Conservation (phyloP, 2,329 filamentous ascomycete species). For the Hawksworthiomyces lignivorus region DNA sequence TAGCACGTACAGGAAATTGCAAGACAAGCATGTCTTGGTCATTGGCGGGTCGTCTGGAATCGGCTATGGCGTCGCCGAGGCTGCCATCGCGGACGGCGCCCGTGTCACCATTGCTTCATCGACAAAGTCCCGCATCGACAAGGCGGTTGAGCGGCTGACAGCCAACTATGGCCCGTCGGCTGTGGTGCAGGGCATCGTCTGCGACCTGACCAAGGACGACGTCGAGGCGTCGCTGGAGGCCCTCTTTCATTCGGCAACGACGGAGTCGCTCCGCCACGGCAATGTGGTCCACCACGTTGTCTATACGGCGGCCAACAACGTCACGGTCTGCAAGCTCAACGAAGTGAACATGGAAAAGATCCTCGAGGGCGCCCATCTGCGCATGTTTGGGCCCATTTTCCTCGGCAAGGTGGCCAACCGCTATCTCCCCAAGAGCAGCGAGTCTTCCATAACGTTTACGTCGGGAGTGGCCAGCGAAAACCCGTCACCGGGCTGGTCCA, state of each 20-base stretch:
- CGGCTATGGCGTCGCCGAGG: constrained; percentile 53
- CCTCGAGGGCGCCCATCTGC: constrained; percentile 21
- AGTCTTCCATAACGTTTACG: constrained; percentile 47
- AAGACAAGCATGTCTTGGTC: constrained; percentile 41
- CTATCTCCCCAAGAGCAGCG: constrained; percentile 22
- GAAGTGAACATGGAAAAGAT: constrained; percentile 22
- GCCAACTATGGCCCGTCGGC: constrained; percentile 9
- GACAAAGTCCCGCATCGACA: constrained; percentile 37
- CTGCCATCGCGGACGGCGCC: constrained; percentile 45
- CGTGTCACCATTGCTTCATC: constrained; percentile 55
- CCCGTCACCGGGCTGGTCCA: constrained; percentile 43
- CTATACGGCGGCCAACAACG: constrained; percentile 23
- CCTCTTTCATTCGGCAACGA: constrained; percentile 19
- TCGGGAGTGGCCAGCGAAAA: constrained; percentile 43
- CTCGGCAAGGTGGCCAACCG: constrained; percentile 24
- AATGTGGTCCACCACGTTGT: constrained; percentile 19
- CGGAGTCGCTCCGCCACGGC: constrained; percentile 12
- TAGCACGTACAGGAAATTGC: constrained; percentile 25
- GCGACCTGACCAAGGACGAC: constrained; percentile 20
- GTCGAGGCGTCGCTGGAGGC: constrained; percentile 25
- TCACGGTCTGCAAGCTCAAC: constrained; percentile 14
- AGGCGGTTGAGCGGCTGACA: constrained; percentile 28
- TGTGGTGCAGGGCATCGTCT: constrained; percentile 21
- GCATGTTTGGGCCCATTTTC: constrained; percentile 25
- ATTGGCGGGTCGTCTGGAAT: constrained; percentile 59